Percentiles rank a stretch among this genome's conserved stretches.
Evolutionary conservation across 192 early-diverging fungal species (phyloP).

Genomic region (Ambispora gerdemannii): DNA sequence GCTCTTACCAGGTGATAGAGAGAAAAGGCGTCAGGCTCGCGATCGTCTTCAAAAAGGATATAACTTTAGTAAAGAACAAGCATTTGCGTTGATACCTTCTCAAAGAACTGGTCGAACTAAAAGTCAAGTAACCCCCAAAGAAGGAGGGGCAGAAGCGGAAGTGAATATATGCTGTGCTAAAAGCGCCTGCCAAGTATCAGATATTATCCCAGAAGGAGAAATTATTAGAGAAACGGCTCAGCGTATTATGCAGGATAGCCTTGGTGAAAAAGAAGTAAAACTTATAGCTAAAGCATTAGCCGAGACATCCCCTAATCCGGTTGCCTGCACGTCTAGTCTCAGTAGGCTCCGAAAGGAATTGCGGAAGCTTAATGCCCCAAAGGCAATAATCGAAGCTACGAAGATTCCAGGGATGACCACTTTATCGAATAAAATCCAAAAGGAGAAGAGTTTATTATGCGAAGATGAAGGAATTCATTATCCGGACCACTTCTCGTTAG

Average conservation of each 20-base stretch:
- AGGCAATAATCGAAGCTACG: background rate
- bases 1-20: background rate
- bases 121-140: background rate
- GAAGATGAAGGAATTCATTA: background rate
- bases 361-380: background rate
- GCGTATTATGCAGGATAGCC: background rate
- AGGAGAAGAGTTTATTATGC: background rate
- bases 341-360: background rate
- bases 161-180: background rate
- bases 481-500: constrained; percentile 10
- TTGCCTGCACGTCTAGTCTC: background rate
- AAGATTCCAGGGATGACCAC: constrained; percentile 13
- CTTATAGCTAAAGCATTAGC: background rate
- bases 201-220: background rate
- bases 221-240: background rate
- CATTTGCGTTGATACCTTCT: constrained; percentile 9
- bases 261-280: background rate
- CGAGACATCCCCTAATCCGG: background rate
- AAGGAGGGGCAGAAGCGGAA: background rate
- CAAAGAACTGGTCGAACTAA: background rate
- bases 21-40: constrained; percentile 9
- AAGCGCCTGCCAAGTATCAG: background rate
- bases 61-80: constrained; percentile 22
- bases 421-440: background rate
- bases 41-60: background rate